A percentile compares a stretch with the other conserved stretches of the same genome.
Evolutionary conservation across 2,329 filamentous ascomycete genomes (phyloP).

Genomic region (Diaporthe caulivora): DNA sequence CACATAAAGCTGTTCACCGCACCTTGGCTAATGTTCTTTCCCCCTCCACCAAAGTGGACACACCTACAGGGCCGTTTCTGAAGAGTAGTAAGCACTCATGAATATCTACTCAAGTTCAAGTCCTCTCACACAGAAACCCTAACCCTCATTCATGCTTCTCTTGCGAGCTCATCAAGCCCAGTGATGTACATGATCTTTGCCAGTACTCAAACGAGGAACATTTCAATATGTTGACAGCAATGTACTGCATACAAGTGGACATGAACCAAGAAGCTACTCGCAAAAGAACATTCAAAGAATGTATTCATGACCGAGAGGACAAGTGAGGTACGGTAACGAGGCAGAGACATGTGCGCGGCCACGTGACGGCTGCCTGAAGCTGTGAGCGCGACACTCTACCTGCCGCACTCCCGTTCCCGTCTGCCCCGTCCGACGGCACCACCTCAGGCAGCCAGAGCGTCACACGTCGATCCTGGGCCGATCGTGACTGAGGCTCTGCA

Average conservation of each 20-base stretch:
- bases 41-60: too few species aligned
- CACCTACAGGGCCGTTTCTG: too few species aligned
- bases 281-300: neutral
- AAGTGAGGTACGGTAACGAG: neutral
- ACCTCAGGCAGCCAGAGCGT: conserved; percentile 5
- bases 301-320: neutral
- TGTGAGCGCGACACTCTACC: conserved; percentile 10
- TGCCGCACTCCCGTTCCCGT: neutral
- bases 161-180: too few species aligned
- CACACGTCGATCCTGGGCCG: conserved; percentile 1
- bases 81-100: too few species aligned
- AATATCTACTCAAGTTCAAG: too few species aligned
- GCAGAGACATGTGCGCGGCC: conserved; percentile 18
- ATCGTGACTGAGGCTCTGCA: neutral
- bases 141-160: too few species aligned
- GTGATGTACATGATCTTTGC: too few species aligned
- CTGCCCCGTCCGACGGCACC: too few species aligned
- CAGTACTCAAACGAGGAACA: neutral
- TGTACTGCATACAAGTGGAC: neutral
- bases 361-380: conserved; percentile 39
- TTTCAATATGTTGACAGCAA: neutral
- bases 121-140: too few species aligned
- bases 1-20: too few species aligned
- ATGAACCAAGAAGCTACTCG: too few species aligned
- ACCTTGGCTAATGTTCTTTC: too few species aligned